Evolutionary conservation across 306 rosid species (phyloP).

Genomic region (Sechiopsis laciniata): DNA sequence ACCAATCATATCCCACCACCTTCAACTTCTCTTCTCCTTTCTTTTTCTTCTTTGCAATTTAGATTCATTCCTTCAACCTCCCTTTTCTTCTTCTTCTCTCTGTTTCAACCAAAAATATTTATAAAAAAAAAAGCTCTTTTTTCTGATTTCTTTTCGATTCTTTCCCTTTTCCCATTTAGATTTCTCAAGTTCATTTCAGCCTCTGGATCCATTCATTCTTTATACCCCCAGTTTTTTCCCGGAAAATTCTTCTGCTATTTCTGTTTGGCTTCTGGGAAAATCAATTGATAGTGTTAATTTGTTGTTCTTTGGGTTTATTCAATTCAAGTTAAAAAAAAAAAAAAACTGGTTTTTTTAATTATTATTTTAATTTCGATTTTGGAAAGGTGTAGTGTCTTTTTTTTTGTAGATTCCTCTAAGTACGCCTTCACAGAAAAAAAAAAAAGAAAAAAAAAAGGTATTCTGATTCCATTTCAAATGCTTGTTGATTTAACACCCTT

Average conservation of each 20-base stretch:
- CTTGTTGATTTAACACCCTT: slow-evolving; percentile 18
- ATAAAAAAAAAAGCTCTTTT: background rate
- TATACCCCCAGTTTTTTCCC: background rate
- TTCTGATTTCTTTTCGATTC: background rate
- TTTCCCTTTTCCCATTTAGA: slow-evolving; percentile 16
- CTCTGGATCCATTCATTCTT: background rate
- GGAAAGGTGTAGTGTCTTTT: slow-evolving; percentile 8
- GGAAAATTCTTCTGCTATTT: slow-evolving; percentile 20
- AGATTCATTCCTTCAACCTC: slow-evolving; percentile 22
- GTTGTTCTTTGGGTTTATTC: background rate
- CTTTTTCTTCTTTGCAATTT: background rate
- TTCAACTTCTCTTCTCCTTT: background rate
- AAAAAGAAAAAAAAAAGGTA: background rate
- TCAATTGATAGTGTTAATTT: background rate
- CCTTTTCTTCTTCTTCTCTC: background rate
- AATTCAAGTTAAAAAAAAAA: background rate
- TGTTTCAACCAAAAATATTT: too few species aligned
- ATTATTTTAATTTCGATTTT: background rate
- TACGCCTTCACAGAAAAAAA: slow-evolving; percentile 19
- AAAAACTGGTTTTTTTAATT: slow-evolving; percentile 14
- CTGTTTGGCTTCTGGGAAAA: slow-evolving; percentile 21
- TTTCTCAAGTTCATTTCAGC: slow-evolving; percentile 5
- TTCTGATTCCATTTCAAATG: slow-evolving; percentile 28
- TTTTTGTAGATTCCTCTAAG: slow-evolving; percentile 20
- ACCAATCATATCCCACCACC: slow-evolving; percentile 18